Percentiles rank a stretch among this genome's conserved stretches.
Evolutionary conservation across 345 rosid species (phyloP).

Genomic region (Salix dunnii): DNA sequence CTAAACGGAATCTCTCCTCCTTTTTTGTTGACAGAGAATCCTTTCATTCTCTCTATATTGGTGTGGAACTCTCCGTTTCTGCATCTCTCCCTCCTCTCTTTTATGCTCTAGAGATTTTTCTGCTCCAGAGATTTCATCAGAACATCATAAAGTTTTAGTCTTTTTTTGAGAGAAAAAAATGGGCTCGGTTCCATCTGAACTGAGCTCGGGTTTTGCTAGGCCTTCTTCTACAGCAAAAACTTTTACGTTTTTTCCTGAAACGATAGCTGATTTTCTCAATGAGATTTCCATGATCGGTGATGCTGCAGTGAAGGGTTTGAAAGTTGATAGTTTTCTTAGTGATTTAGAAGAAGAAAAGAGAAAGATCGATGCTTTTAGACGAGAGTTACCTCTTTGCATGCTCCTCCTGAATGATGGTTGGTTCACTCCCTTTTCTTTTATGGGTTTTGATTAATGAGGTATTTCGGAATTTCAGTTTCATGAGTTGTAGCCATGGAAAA

Average conservation of each 20-base stretch:
- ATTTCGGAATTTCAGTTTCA: background rate
- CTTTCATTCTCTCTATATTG: slow-evolving; percentile 20
- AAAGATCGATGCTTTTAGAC: slow-evolving; percentile 73
- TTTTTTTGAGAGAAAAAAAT: slow-evolving; percentile 17
- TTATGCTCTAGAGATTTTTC: background rate
- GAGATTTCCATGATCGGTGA: slow-evolving; percentile 47
- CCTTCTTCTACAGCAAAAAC: slow-evolving; percentile 22
- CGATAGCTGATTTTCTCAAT: slow-evolving; percentile 50
- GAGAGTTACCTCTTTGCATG: slow-evolving; percentile 85
- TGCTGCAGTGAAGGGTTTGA: slow-evolving; percentile 38
- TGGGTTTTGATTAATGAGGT: background rate
- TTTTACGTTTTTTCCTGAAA: slow-evolving; percentile 31
- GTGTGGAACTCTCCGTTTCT: slow-evolving; percentile 31
- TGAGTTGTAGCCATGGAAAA: background rate
- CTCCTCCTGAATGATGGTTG: slow-evolving; percentile 73
- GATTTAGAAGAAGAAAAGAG: slow-evolving; percentile 68
- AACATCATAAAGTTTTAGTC: background rate
- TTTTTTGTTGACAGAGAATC: background rate
- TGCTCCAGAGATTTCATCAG: background rate
- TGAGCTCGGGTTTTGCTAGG: slow-evolving; percentile 58
- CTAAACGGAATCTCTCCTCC: slow-evolving; percentile 25
- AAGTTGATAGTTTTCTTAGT: slow-evolving; percentile 48
- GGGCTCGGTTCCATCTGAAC: slow-evolving; percentile 61
- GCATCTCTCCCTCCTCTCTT: slow-evolving; percentile 15
- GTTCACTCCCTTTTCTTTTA: slow-evolving; percentile 13